These are phyloP conservation scores for Microcyclospora pomicola DNA, from an alignment of 2,329 filamentous ascomycete species.

Conservation along the genomic window DNA sequence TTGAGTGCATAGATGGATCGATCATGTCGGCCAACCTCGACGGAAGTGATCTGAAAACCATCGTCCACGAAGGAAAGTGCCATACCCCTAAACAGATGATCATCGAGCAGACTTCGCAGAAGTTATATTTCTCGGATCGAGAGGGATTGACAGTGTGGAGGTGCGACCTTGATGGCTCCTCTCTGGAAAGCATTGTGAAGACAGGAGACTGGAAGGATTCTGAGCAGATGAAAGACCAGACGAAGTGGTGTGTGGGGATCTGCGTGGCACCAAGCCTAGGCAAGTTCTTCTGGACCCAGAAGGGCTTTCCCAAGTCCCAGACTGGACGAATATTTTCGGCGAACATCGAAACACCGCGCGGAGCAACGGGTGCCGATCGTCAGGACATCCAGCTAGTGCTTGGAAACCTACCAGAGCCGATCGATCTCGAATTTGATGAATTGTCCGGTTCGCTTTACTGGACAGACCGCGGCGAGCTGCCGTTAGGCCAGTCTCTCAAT, in stretches of 20 bases:
- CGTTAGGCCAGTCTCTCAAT: slow-evolving; percentile 42
- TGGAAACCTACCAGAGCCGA: slow-evolving; percentile 38
- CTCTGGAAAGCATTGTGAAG: slow-evolving; percentile 27
- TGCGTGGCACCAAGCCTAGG: slow-evolving; percentile 29
- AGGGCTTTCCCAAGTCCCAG: slow-evolving; percentile 39
- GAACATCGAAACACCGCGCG: slow-evolving; percentile 27
- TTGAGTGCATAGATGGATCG: slow-evolving; percentile 1
- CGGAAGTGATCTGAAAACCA: slow-evolving; percentile 30
- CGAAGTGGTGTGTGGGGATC: slow-evolving; percentile 36
- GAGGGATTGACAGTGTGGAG: slow-evolving; percentile 29
- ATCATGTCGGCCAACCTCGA: slow-evolving; percentile 28
- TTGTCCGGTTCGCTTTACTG: slow-evolving; percentile 36
- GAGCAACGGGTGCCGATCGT: slow-evolving; percentile 22
- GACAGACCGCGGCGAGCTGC: slow-evolving; percentile 47
- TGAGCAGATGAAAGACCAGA: slow-evolving; percentile 18
- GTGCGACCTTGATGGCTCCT: slow-evolving; percentile 23
- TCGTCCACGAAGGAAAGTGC: slow-evolving; percentile 32
- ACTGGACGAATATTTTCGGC: slow-evolving; percentile 42
- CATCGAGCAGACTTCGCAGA: slow-evolving; percentile 14
- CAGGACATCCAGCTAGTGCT: slow-evolving; percentile 33
- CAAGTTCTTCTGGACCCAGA: slow-evolving; percentile 48
- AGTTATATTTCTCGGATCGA: slow-evolving; percentile 32
- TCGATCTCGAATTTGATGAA: slow-evolving; percentile 44
- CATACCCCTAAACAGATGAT: slow-evolving; percentile 37
- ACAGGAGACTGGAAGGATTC: slow-evolving; percentile 18